Conservation (phyloP, 345 rosid species). For the Citrus cavaleriei region DNA sequence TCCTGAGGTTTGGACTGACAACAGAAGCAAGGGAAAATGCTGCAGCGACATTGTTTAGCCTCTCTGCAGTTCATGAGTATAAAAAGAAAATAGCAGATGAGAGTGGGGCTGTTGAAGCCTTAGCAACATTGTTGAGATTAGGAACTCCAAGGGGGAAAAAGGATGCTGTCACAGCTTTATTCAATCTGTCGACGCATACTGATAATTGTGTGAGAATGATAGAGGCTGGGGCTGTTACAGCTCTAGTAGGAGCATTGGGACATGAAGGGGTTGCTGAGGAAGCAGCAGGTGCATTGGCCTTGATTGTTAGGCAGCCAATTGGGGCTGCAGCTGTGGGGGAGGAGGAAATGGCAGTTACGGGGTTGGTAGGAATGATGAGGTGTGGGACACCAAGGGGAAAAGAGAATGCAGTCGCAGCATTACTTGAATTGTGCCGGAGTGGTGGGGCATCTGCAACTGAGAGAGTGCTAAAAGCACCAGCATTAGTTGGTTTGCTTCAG, state of each 20-base stretch:
- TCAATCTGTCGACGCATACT: constrained; percentile 76
- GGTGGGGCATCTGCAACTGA: constrained; percentile 75
- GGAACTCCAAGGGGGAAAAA: constrained; percentile 91
- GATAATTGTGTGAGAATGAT: constrained; percentile 82
- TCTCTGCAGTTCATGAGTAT: constrained; percentile 86
- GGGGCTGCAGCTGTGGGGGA: constrained; percentile 79
- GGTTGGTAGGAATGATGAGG: constrained; percentile 78
- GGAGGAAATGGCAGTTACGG: constrained; percentile 67
- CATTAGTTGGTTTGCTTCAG: constrained; percentile 77
- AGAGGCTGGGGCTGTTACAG: constrained; percentile 70
- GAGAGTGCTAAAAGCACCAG: constrained; percentile 70
- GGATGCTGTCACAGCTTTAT: constrained; percentile 90
- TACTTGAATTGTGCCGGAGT: constrained; percentile 82
- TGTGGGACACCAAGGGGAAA: constrained; percentile 91
- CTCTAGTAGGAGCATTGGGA: constrained; percentile 64
- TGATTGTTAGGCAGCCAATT: constrained; percentile 71
- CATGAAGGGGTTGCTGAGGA: constrained; percentile 86
- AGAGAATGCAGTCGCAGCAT: constrained; percentile 90
- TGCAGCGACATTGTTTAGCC: constrained; percentile 88
- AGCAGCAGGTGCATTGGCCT: constrained; percentile 84
- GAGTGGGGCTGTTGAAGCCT: constrained; percentile 66
- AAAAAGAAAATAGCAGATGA: constrained; percentile 80
- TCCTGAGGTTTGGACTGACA: constrained; percentile 65
- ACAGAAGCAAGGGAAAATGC: constrained; percentile 91
- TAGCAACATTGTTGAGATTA: constrained; percentile 55